Conservation (phyloP, 2,329 filamentous ascomycete genomes). For the Paecilomyces sp. region DNA sequence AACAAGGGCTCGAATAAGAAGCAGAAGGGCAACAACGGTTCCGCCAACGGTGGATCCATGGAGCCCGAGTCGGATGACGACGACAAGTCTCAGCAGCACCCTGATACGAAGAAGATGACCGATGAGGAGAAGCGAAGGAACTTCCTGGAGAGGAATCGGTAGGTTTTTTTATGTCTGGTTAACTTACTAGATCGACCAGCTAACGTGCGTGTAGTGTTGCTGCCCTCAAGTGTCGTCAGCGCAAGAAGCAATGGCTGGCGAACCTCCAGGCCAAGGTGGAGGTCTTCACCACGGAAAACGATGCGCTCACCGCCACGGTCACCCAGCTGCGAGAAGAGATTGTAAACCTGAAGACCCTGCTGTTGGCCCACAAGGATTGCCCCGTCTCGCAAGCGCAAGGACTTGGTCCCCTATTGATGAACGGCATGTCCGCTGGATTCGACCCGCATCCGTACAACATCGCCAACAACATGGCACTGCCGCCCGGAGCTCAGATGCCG, state of each 20-base stretch:
- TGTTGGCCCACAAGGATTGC: constrained; percentile 94
- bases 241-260: constrained; percentile 97
- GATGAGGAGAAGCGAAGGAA: constrained; percentile 98
- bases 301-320: constrained; percentile 75
- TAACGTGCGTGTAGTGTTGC: constrained; percentile 61
- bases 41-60: constrained; percentile 31
- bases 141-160: constrained; percentile 94
- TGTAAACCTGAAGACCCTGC: constrained; percentile 84
- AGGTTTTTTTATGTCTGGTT: constrained; percentile 27
- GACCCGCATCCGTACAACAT: constrained; percentile 38
- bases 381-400: constrained; percentile 85
- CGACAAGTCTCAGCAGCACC: constrained; percentile 49
- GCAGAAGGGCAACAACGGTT: constrained; percentile 52
- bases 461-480: constrained; percentile 36
- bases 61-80: constrained; percentile 49
- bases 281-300: constrained; percentile 85
- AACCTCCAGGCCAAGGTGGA: constrained; percentile 95
- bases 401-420: constrained; percentile 42
- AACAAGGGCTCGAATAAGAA: constrained; percentile 75
- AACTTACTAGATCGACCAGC: constrained; percentile 4
- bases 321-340: constrained; percentile 83
- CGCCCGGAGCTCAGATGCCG: constrained; percentile 25
- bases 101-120: constrained; percentile 74
- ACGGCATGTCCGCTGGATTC: constrained; percentile 30
- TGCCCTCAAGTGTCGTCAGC: constrained; percentile 90